Conservation (phyloP, 2,329 filamentous ascomycete species). For the Coniochaeta sp. region DNA sequence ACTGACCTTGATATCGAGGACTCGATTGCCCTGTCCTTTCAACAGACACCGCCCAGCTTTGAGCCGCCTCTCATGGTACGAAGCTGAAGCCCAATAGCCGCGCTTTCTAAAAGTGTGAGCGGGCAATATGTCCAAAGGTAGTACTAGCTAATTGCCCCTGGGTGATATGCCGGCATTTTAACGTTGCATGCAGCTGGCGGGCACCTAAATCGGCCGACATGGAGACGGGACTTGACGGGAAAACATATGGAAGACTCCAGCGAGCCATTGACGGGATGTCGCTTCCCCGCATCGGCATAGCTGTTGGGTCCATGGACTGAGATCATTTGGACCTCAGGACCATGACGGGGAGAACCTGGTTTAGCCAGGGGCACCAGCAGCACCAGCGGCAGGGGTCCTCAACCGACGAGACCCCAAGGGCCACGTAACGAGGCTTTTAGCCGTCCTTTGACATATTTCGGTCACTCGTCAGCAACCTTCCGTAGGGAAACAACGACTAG, state of each 20-base stretch:
- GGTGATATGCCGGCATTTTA: background rate
- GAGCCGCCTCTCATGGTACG: too few species aligned
- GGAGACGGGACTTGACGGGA: too few species aligned
- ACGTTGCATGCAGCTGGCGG: background rate
- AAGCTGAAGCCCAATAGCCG: background rate
- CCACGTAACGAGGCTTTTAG: background rate
- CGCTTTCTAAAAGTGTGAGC: background rate
- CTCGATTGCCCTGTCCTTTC: too few species aligned
- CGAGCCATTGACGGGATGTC: too few species aligned
- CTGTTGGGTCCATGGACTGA: background rate
- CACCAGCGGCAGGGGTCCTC: background rate
- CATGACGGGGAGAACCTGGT: constrained; percentile 1
- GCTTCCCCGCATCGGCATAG: background rate
- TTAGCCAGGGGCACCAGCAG: background rate
- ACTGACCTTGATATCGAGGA: too few species aligned
- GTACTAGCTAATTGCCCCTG: background rate
- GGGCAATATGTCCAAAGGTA: background rate
- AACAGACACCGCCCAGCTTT: too few species aligned
- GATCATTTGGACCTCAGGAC: too few species aligned
- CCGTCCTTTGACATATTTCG: background rate
- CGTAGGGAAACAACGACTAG: background rate
- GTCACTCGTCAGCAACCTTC: background rate
- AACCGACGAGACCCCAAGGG: background rate
- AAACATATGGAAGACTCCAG: too few species aligned
- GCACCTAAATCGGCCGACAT: background rate